These are phyloP conservation scores for Hypholoma fasciculare DNA, from an alignment of 768 basidiomycete genomes.

Conservation along the genomic window DNA sequence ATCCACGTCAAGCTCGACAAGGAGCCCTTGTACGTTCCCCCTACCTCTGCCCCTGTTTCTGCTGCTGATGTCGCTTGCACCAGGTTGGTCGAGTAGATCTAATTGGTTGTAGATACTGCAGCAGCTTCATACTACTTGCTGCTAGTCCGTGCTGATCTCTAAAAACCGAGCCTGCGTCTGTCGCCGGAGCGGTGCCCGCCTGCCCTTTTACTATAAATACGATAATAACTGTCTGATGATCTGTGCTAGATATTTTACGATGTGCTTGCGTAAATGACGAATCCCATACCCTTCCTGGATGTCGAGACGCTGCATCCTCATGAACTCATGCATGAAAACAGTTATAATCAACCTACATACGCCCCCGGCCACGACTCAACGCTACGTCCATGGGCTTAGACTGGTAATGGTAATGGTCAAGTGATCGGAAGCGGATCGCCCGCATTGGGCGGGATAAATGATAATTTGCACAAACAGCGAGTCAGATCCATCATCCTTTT, in stretches of 20 bases:
- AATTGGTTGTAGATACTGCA: too few species aligned
- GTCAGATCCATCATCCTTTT: too few species aligned
- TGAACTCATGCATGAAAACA: too few species aligned
- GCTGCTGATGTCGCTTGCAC: not conserved
- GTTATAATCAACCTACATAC: too few species aligned
- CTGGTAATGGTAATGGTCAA: not conserved
- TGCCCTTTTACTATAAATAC: not conserved
- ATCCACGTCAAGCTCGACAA: conserved; percentile 66
- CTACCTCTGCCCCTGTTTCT: not conserved
- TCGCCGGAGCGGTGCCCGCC: not conserved
- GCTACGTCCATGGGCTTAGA: too few species aligned
- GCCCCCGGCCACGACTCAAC: too few species aligned
- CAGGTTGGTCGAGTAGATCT: conserved; percentile 6
- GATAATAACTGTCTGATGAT: not conserved
- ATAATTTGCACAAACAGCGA: not conserved
- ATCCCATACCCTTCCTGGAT: not conserved
- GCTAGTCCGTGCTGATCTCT: not conserved
- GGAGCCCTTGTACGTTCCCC: conserved; percentile 45
- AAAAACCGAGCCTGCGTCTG: not conserved
- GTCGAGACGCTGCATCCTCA: too few species aligned
- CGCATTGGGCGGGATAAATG: not conserved
- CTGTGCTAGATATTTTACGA: not conserved
- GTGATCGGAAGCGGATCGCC: not conserved
- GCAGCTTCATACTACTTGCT: not conserved
- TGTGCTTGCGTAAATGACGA: not conserved